Percentiles rank a stretch among this genome's conserved stretches.
Conservation (phyloP, 768 basidiomycete species). For the Podaxis pistillaris region DNA sequence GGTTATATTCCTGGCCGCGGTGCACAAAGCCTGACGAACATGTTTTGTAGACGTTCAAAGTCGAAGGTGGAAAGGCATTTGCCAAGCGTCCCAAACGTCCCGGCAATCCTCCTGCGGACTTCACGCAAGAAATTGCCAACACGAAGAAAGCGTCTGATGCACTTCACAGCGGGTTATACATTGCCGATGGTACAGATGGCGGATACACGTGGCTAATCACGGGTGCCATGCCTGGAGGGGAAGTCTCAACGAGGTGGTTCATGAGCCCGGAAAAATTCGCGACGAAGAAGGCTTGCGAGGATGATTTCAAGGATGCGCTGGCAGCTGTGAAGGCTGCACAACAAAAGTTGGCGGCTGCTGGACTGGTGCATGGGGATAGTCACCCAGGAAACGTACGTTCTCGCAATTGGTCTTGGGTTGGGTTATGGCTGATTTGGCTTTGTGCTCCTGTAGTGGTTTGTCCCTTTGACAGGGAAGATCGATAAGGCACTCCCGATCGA, state of each 20-base stretch:
- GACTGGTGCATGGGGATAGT: neutral
- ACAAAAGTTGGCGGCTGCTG: neutral
- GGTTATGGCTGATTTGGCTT: neutral
- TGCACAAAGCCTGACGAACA: neutral
- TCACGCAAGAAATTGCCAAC: neutral
- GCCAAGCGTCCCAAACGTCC: neutral
- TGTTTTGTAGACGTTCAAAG: neutral
- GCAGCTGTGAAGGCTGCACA: neutral
- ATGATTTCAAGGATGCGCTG: neutral
- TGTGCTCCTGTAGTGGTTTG: neutral
- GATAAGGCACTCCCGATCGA: neutral
- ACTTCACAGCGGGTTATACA: neutral
- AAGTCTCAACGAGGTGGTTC: neutral
- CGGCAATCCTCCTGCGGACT: neutral
- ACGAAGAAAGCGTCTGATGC: neutral
- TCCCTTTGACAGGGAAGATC: neutral
- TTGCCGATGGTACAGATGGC: neutral
- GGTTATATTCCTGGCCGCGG: neutral
- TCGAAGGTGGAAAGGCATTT: neutral
- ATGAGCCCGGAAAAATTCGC: neutral
- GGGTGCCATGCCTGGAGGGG: conserved; percentile 1
- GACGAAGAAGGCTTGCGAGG: conserved; percentile 1
- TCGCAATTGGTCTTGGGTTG: too few species aligned
- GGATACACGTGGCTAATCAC: conserved; percentile 4
- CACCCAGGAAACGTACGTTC: neutral